A percentile compares a stretch with the other conserved stretches of the same genome.
Conservation (phyloP, 495 filamentous ascomycete species). For the Daldinia childiae region DNA sequence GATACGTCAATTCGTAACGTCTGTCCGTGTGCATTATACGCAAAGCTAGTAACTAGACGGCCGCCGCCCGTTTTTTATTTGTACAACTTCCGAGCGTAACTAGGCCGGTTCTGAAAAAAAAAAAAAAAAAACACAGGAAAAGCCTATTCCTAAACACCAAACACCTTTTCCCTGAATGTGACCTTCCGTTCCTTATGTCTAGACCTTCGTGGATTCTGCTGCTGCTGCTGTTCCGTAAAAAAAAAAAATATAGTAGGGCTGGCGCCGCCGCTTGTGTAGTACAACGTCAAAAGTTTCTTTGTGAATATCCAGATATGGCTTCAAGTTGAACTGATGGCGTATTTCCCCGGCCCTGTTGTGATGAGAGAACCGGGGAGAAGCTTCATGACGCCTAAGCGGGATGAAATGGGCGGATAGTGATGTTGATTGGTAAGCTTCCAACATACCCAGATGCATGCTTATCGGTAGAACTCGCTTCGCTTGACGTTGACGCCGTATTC, state of each 20-base stretch:
- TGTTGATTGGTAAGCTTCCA: neutral
- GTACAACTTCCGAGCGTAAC: neutral
- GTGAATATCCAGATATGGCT: constrained; percentile 2
- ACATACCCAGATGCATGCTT: constrained; percentile 40
- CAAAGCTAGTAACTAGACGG: neutral
- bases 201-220: neutral
- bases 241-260: neutral
- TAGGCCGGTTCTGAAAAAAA: neutral
- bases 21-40: neutral
- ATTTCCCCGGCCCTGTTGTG: neutral
- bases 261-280: neutral
- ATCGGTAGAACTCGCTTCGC: constrained; percentile 97
- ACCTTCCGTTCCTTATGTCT: constrained; percentile 3
- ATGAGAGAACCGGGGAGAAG: neutral
- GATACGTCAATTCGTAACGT: neutral
- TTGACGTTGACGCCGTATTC: constrained; percentile 98
- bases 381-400: neutral
- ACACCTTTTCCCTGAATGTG: constrained; percentile 20
- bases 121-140: neutral
- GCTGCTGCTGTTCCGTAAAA: neutral
- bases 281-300: constrained; percentile 2
- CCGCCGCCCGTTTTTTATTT: neutral
- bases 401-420: neutral
- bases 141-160: constrained; percentile 28
- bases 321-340: neutral